A percentile compares a stretch with the other conserved stretches of the same genome.
Evolutionary conservation across 2,329 filamentous ascomycete species (phyloP).

Genomic region (Neonectria ditissima): DNA sequence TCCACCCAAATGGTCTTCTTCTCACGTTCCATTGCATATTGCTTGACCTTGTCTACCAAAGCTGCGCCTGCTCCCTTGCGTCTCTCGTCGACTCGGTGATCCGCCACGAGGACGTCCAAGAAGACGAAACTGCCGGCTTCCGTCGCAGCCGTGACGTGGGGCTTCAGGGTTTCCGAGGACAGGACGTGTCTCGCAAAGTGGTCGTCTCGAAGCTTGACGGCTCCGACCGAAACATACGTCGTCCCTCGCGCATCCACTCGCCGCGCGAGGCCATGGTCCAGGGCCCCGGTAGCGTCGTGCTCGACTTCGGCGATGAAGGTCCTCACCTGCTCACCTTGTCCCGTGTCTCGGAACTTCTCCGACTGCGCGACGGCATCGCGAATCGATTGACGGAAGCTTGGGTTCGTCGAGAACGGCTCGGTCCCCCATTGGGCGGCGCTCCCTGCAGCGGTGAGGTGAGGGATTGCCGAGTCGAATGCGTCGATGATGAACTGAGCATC

Average conservation of each 20-base stretch:
- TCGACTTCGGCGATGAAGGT: conserved; percentile 46
- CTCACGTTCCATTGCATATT: conserved; percentile 30
- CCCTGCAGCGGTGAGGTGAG: conserved; percentile 43
- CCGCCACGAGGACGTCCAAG: conserved; percentile 31
- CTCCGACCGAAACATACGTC: conserved; percentile 29
- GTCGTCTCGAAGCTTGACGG: conserved; percentile 29
- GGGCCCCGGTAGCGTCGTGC: conserved; percentile 15
- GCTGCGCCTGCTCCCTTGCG: conserved; percentile 33
- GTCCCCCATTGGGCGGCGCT: conserved; percentile 47
- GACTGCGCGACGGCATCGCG: conserved; percentile 39
- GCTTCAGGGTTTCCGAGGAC: conserved; percentile 23
- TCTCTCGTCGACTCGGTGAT: conserved; percentile 26
- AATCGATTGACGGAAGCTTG: conserved; percentile 39
- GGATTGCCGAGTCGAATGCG: conserved; percentile 47
- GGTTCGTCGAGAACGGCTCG: conserved; percentile 40
- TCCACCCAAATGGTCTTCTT: conserved; percentile 43
- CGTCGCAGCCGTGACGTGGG: conserved; percentile 24
- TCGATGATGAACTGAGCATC: conserved; percentile 47
- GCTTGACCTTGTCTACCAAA: conserved; percentile 31
- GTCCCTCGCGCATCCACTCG: conserved; percentile 33
- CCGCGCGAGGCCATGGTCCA: conserved; percentile 25
- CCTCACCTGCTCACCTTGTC: conserved; percentile 40
- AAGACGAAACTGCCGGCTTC: conserved; percentile 33
- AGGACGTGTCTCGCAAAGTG: conserved; percentile 29
- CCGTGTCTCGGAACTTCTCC: conserved; percentile 39